Evolutionary conservation across 352 stramenopile genomes (phyloP), one percentile per base, ranked within the genome.

Genomic region (Globisporangium abappressorium): DNA sequence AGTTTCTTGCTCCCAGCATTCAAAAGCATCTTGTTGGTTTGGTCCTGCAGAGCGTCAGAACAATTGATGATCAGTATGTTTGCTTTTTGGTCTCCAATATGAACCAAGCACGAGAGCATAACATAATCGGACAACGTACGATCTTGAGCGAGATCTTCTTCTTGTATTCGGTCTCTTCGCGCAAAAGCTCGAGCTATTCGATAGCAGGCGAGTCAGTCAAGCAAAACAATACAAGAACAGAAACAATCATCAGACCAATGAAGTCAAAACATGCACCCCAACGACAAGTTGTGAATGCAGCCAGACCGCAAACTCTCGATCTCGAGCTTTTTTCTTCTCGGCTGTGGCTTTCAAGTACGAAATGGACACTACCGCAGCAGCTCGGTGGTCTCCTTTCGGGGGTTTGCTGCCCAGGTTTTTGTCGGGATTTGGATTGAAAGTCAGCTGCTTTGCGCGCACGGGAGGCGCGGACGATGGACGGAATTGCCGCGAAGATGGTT

Each of bases 101-200:
- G 15, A 49, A 49, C 2, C 15, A 22, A 49, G 15, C 18, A 61
- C 6, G 6, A 34, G 14, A 18, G 4, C 12, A 28, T 20, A 33
- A 22, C n/a, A 14, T 28, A 30, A 28, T 12, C 18, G 4, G 26
- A 43, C 7, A 28, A 46, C 75, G 46, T 58, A 87, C 79, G 51
- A 91, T 90, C 65, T 93, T 91, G 62, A 85, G 80, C 5, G 73
- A 75, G 59, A 91, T 90, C 65, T 89, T 91, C 73, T 88, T 89
- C 59, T 81, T 81, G 61, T 87, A 89, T 38, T 90, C 84, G 18
- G 55, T 74, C 49, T 93, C 82, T 69, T 91, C 79, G 12, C 82
- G 81, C 34, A 77, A 66, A 14, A 91, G 78, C 22, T 90, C 78
- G 30, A 73, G 73, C 84, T 91, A 38, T 3, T 12, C 30, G 33